A percentile compares a stretch with the other conserved stretches of the same genome.
phyloP scores from a whole-genome alignment of 768 basidiomycete genomes.

The Hericium coralloides region DNA sequence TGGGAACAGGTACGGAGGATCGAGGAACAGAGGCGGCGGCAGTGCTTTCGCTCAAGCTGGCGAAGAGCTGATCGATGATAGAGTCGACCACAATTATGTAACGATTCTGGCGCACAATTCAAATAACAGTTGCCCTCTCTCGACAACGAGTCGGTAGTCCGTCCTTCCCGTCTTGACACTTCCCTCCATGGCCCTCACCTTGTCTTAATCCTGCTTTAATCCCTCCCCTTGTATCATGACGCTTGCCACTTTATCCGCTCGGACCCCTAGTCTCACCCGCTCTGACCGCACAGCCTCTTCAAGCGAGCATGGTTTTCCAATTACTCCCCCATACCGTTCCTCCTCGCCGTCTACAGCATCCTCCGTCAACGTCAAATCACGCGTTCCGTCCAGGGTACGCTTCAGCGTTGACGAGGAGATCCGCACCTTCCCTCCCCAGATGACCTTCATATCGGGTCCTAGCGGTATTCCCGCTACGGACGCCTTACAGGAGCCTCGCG shows the following conservation, averaged over 20 bases:
- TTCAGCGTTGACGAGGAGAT: constrained; percentile 21
- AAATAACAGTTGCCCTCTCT: too few relatives aligned
- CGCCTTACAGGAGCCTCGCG: constrained; percentile 25
- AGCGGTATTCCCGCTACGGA: background rate
- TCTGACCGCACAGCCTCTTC: constrained; percentile 1
- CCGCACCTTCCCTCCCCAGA: too few relatives aligned
- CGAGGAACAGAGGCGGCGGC: too few relatives aligned
- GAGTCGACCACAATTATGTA: too few relatives aligned
- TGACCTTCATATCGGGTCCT: too few relatives aligned
- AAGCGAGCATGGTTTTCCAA: background rate
- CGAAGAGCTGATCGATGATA: too few relatives aligned
- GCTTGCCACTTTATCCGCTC: background rate
- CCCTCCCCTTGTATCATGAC: too few relatives aligned
- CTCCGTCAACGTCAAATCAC: constrained; percentile 24
- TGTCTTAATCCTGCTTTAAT: background rate
- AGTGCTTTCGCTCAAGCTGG: too few relatives aligned
- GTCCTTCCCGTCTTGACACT: background rate
- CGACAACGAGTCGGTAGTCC: too few relatives aligned
- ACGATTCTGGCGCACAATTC: too few relatives aligned
- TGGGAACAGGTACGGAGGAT: too few relatives aligned
- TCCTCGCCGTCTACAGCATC: background rate
- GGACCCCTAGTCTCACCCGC: background rate
- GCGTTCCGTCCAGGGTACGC: constrained; percentile 26
- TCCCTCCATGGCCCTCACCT: background rate
- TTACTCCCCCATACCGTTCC: background rate